Conservation (phyloP, 129 eudicot species). For the Pulicaria dysenterica region DNA sequence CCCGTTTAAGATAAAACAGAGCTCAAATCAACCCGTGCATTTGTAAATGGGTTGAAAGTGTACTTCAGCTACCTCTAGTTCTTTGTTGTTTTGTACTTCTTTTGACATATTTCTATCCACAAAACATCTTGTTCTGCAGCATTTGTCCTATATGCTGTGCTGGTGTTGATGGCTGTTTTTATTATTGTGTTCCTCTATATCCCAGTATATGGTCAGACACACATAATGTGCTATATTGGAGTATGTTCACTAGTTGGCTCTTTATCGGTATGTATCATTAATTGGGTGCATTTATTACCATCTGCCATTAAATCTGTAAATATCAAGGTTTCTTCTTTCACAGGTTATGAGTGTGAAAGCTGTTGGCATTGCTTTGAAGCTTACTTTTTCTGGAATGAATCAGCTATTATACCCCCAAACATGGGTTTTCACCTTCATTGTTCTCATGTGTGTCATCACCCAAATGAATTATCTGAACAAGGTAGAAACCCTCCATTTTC, state of each 20-base stretch:
- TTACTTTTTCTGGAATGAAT: constrained; percentile 68
- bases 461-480: constrained; percentile 74
- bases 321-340: constrained; percentile 26
- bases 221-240: constrained; percentile 61
- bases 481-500: constrained; percentile 33
- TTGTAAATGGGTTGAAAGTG: not conserved
- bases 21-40: not conserved
- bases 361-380: constrained; percentile 64
- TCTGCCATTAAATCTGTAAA: not conserved
- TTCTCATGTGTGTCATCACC: constrained; percentile 54
- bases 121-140: constrained; percentile 38
- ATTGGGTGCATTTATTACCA: not conserved
- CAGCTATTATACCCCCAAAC: constrained; percentile 62
- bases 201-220: constrained; percentile 58
- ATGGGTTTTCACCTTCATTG: constrained; percentile 54
- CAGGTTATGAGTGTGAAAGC: constrained; percentile 90
- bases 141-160: constrained; percentile 57
- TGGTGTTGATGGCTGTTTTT: constrained; percentile 50
- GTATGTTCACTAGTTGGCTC: constrained; percentile 79
- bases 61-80: too few species aligned
- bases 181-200: constrained; percentile 43
- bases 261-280: constrained; percentile 56
- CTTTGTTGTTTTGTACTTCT: not conserved
- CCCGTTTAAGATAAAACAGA: not conserved
- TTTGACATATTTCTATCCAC: not conserved